Percentiles rank a stretch among this genome's conserved stretches.
phyloP scores from a whole-genome alignment of 2,329 filamentous ascomycete genomes.

The Tolypocladium ovalisporum region DNA sequence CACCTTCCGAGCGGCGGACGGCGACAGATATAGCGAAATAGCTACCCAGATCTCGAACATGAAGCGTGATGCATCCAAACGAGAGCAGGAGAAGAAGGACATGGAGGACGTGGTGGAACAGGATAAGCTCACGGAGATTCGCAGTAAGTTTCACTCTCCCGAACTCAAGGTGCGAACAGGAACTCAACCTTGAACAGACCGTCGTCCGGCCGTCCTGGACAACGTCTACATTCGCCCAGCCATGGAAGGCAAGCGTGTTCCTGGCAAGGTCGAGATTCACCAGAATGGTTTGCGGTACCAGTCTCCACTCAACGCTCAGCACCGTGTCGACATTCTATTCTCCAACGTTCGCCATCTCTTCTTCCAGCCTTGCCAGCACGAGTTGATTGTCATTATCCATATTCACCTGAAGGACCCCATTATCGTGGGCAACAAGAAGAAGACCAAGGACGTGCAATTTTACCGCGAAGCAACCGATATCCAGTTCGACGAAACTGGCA shows the following conservation, averaged over 20 bases:
- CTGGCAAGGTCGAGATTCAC: slow-evolving; percentile 93
- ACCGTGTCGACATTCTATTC: slow-evolving; percentile 88
- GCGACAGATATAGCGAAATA: slow-evolving; percentile 81
- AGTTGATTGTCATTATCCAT: slow-evolving; percentile 95
- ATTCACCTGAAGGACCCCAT: slow-evolving; percentile 97
- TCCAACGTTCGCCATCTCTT: slow-evolving; percentile 98
- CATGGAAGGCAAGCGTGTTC: slow-evolving; percentile 92
- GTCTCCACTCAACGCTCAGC: slow-evolving; percentile 66
- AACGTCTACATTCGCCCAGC: slow-evolving; percentile 94
- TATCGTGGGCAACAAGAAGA: slow-evolving; percentile 93
- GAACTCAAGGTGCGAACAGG: not conserved
- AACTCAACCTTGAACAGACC: slow-evolving; percentile 51
- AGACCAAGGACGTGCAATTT: slow-evolving; percentile 98
- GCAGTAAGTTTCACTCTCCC: slow-evolving; percentile 48
- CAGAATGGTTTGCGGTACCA: slow-evolving; percentile 97
- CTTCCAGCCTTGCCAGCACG: slow-evolving; percentile 94
- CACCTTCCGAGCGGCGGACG: slow-evolving; percentile 86
- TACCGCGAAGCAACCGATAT: slow-evolving; percentile 97
- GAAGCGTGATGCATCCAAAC: slow-evolving; percentile 83
- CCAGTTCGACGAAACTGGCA: slow-evolving; percentile 97
- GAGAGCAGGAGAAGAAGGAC: slow-evolving; percentile 98
- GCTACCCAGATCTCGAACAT: slow-evolving; percentile 89
- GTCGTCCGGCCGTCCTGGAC: slow-evolving; percentile 79
- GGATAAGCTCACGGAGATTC: slow-evolving; percentile 89
- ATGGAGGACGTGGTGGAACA: slow-evolving; percentile 99